A percentile compares a stretch with the other conserved stretches of the same genome.
Evolutionary conservation across 305 asterid genomes (phyloP).

Genomic region (Solanum aculeatissimum): DNA sequence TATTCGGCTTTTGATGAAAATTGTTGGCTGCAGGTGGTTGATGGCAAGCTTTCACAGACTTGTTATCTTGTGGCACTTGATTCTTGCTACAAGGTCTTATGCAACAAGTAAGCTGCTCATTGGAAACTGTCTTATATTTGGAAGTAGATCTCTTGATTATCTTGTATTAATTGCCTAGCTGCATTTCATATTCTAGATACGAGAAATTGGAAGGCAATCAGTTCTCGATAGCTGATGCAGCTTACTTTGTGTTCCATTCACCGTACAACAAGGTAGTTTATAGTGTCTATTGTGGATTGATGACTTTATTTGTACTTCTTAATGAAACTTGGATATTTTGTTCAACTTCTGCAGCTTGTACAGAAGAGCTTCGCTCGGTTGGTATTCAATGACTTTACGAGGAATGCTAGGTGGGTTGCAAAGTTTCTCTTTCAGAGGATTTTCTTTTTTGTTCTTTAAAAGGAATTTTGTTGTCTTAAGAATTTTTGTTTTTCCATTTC

Average conservation of each 20-base stretch:
- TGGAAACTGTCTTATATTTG: neutral
- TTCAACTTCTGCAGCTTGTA: conserved; percentile 69
- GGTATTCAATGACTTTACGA: conserved; percentile 58
- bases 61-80: conserved; percentile 98
- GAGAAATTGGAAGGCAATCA: conserved; percentile 74
- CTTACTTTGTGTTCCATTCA: conserved; percentile 83
- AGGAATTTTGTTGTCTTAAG: neutral
- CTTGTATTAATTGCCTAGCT: neutral
- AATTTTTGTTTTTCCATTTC: neutral
- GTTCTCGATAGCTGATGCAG: conserved; percentile 74
- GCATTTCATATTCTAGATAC: conserved; percentile 26
- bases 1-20: neutral
- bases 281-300: neutral
- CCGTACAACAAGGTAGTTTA: conserved; percentile 88
- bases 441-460: neutral
- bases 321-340: neutral
- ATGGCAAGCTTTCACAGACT: conserved; percentile 98
- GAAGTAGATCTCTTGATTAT: neutral
- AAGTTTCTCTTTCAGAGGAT: neutral
- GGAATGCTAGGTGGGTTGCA: conserved; percentile 50
- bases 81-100: conserved; percentile 71
- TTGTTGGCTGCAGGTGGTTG: conserved; percentile 59
- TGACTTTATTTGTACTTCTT: neutral
- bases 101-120: conserved; percentile 44
- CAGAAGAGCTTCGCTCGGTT: conserved; percentile 96